Evolutionary conservation across 495 filamentous ascomycete genomes (phyloP).

Genomic region (Podospora comata): DNA sequence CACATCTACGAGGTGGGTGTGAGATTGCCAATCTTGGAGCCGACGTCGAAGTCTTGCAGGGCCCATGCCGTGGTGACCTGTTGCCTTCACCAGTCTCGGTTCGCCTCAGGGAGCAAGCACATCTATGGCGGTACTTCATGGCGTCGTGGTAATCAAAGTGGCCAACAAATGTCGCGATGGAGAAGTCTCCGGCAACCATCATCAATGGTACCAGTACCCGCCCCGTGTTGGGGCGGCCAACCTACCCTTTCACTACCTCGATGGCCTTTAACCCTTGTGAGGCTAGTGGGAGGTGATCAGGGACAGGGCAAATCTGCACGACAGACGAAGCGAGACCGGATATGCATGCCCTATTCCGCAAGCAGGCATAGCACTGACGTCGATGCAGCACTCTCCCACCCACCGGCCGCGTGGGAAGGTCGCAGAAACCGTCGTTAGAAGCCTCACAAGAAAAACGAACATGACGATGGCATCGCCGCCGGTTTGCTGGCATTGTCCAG

Average conservation of each 20-base stretch:
- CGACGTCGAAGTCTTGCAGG: background rate
- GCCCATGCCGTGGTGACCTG: background rate
- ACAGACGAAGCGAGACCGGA: constrained; percentile 10
- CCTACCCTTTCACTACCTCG: background rate
- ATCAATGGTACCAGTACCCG: constrained; percentile 9
- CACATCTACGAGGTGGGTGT: background rate
- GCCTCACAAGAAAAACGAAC: background rate
- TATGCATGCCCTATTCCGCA: constrained; percentile 7
- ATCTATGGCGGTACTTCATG: background rate
- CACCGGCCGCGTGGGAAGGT: constrained; percentile 1
- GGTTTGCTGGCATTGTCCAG: background rate
- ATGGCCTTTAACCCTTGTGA: background rate
- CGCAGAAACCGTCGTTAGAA: background rate
- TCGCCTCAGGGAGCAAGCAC: background rate
- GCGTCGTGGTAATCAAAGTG: background rate
- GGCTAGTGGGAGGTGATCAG: background rate
- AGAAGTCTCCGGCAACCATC: background rate
- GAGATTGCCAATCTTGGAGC: constrained; percentile 5
- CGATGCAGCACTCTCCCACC: background rate
- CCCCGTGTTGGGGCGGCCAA: background rate
- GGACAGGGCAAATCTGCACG: constrained; percentile 13
- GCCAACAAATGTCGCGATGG: background rate
- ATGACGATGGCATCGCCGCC: background rate
- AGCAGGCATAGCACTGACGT: background rate
- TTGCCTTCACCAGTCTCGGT: background rate